A percentile compares a stretch with the other conserved stretches of the same genome.
phyloP scores from a whole-genome alignment of 148 eudicot genomes.

The Agrostemma githago region DNA sequence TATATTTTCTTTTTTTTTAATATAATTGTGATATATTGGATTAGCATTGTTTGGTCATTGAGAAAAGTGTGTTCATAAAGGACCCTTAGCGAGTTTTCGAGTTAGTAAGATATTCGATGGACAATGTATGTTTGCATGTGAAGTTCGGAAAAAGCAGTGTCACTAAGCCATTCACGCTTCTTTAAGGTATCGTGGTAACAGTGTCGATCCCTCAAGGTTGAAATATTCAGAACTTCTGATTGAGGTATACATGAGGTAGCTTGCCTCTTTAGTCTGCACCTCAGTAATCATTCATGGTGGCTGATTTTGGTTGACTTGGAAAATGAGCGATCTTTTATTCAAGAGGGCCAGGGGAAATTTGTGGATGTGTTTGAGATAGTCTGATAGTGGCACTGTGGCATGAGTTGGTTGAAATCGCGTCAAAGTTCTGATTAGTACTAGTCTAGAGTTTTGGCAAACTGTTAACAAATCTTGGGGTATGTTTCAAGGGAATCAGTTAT shows the following conservation, averaged over 20 bases:
- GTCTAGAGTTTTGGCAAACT: background rate
- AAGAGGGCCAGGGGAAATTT: background rate
- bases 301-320: background rate
- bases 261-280: background rate
- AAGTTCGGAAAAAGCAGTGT: background rate
- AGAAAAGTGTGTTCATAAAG: background rate
- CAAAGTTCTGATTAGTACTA: background rate
- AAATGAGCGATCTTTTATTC: background rate
- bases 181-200: background rate
- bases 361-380: background rate
- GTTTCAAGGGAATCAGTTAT: background rate
- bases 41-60: background rate
- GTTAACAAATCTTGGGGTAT: background rate
- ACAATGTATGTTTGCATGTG: background rate
- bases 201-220: background rate
- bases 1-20: too few relatives aligned
- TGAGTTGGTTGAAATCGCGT: background rate
- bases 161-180: background rate
- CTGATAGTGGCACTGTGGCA: background rate
- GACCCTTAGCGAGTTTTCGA: background rate
- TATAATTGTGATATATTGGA: background rate
- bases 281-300: background rate
- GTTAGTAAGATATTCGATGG: background rate
- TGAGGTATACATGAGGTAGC: background rate
- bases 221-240: background rate